Evolutionary conservation across 192 early-diverging fungal species (phyloP).

Genomic region (Mortierella antarctica): DNA sequence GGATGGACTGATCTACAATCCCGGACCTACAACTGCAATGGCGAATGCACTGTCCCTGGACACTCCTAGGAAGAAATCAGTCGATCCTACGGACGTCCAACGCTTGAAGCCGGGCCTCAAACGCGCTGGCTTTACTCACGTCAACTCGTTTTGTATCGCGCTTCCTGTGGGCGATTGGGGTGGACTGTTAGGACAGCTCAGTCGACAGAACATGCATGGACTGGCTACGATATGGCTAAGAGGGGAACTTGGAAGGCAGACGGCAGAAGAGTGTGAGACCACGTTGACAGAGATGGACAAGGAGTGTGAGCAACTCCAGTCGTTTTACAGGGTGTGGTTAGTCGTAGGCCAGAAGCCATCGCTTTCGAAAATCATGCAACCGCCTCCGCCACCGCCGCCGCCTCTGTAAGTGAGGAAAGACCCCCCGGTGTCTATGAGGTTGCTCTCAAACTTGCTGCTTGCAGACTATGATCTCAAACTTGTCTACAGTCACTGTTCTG

Average conservation of each 20-base stretch:
- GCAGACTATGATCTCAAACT: too few species aligned
- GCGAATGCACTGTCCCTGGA: constrained; percentile 8
- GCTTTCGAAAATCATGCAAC: not conserved
- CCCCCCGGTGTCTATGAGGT: too few species aligned
- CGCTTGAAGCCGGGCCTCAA: constrained; percentile 16
- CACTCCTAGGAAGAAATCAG: not conserved
- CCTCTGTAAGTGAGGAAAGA: too few species aligned
- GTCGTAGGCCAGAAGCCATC: constrained; percentile 10
- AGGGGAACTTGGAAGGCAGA: constrained; percentile 16
- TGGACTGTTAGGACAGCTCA: constrained; percentile 14
- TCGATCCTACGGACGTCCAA: constrained; percentile 14
- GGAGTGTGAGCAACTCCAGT: constrained; percentile 15
- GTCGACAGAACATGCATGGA: constrained; percentile 28
- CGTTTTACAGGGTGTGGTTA: constrained; percentile 17
- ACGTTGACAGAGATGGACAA: constrained; percentile 5
- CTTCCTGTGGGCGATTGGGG: constrained; percentile 35
- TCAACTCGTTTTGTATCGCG: constrained; percentile 17
- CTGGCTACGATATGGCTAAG: constrained; percentile 18
- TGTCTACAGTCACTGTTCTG: too few species aligned
- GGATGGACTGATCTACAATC: constrained; percentile 11
- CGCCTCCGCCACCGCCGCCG: not conserved
- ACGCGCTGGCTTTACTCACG: constrained; percentile 8
- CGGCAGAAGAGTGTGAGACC: constrained; percentile 10
- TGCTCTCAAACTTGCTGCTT: too few species aligned
- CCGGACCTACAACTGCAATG: constrained; percentile 11